A percentile compares a stretch with the other conserved stretches of the same genome.
These are phyloP conservation scores for Exophiala bonariae DNA, from an alignment of 2,329 filamentous ascomycete species.

Conservation along the genomic window DNA sequence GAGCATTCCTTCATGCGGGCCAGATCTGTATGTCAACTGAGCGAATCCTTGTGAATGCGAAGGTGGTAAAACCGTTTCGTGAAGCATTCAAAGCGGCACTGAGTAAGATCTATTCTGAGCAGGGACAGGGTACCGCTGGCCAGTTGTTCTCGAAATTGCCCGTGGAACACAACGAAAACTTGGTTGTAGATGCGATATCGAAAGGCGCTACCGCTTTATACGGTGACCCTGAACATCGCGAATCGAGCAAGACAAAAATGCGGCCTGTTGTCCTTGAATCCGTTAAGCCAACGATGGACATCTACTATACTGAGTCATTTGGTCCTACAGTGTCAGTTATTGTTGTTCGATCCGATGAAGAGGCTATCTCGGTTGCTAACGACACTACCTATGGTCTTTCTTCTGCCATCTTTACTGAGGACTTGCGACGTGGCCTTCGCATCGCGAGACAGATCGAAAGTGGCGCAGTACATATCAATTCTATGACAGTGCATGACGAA, in stretches of 20 bases:
- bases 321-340: conserved; percentile 72
- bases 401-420: conserved; percentile 69
- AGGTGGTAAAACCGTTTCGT: conserved; percentile 54
- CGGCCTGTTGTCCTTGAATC: conserved; percentile 14
- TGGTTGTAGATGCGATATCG: conserved; percentile 56
- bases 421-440: conserved; percentile 59
- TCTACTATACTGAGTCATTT: conserved; percentile 74
- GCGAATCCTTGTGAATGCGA: conserved; percentile 64
- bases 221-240: conserved; percentile 33
- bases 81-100: conserved; percentile 8
- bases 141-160: conserved; percentile 45
- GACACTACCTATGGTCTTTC: conserved; percentile 77
- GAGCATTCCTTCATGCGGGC: conserved; percentile 45
- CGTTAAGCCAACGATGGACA: conserved; percentile 62
- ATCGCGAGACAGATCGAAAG: conserved; percentile 64
- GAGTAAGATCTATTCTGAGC: background rate
- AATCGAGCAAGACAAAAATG: too few species aligned
- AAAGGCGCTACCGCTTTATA: conserved; percentile 60
- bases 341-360: conserved; percentile 55
- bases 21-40: conserved; percentile 88
- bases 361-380: conserved; percentile 74
- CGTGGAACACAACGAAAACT: conserved; percentile 52
- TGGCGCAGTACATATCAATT: conserved; percentile 35
- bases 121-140: conserved; percentile 23
- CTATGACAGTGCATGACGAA: conserved; percentile 62